Base-by-base conservation (phyloP, 1,139 yeast genomes). In the Scheffersomyces titani region DNA sequence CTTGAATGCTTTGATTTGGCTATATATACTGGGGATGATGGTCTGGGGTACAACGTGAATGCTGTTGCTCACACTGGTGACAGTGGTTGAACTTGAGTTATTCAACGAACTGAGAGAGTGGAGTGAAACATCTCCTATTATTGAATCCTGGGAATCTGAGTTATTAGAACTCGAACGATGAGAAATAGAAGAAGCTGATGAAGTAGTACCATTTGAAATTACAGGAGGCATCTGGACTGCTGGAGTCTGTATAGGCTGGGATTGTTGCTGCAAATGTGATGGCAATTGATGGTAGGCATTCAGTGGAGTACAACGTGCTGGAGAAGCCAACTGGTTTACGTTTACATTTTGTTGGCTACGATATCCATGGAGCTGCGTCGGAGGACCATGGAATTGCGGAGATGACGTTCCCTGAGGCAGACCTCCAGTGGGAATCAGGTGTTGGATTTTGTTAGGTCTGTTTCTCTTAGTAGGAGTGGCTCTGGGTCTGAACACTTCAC, bases 401-500 rank as follows among this genome's bases (percentile, higher is more conserved):
- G 50, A 7, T 6, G 51, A 30, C 16, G 40, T 30, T 30, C 40
- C 40, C 16, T 30, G 40, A 30, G 40, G 40, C 20, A 44, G n/a
- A 19, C 51, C 22, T 44, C 44, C 49, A 20, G 9, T 24, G 24
- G 46, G 49, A 49, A 30, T 30, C 40, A 30, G 40, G 51, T 53
- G 55, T 54, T 57, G 60, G 49, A 74, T 59, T 58, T 74, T 73
- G 18, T 63, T 64, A 6, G 84, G 84, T 56, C 80, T 70, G 52
- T 74, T 66, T 55, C 84, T 70, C 53, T 69, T 72, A 13, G 73
- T 59, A 0, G 83, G 81, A 18, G 75, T 69, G 51, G 67, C 66
- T 50, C 86, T 65, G 1, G 87, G 86, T 44, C 82, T 70, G 64
- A 83, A 83, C 4, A 82, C 75, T 63, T 83, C 87, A 52, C 87